A percentile compares a stretch with the other conserved stretches of the same genome.
phyloP scores from a whole-genome alignment of 2,329 filamentous ascomycete species.

The Clonostachys rhizophaga region DNA sequence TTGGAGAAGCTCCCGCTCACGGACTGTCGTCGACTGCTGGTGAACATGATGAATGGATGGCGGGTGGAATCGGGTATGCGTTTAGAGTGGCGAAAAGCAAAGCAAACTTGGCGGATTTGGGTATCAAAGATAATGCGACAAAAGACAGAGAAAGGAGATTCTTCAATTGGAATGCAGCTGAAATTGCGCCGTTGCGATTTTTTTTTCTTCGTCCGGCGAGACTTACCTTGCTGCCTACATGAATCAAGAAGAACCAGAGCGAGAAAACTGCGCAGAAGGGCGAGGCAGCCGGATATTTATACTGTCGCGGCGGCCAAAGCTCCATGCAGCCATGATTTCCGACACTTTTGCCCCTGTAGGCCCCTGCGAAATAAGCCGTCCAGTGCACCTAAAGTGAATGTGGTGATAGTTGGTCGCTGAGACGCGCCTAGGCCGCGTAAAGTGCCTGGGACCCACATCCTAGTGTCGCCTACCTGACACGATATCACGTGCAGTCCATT shows the following conservation, averaged over 20 bases:
- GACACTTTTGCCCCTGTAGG: too few species aligned
- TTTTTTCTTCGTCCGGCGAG: too few species aligned
- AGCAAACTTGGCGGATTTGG: conserved; percentile 2
- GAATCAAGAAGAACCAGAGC: conserved; percentile 2
- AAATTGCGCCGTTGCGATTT: too few species aligned
- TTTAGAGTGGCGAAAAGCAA: conserved; percentile 1
- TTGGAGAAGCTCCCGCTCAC: conserved; percentile 49
- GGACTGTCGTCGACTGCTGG: conserved; percentile 33
- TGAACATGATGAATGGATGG: conserved; percentile 33
- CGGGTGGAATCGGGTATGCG: neutral
- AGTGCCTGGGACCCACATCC: too few species aligned
- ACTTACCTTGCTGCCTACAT: conserved; percentile 15
- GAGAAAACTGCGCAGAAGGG: conserved; percentile 8
- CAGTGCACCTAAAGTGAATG: too few species aligned
- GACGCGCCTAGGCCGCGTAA: too few species aligned
- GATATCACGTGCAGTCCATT: too few species aligned
- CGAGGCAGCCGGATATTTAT: conserved; percentile 11
- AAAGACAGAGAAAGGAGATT: conserved; percentile 1
- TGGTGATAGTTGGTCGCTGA: too few species aligned
- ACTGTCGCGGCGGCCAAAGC: conserved; percentile 3
- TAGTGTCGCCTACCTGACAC: too few species aligned
- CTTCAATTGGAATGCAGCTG: neutral
- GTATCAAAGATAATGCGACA: conserved; percentile 1
- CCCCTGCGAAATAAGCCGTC: too few species aligned
- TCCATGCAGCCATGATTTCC: too few species aligned